Evolutionary conservation across 345 rosid genomes (phyloP).

Genomic region (Salix dunnii): DNA sequence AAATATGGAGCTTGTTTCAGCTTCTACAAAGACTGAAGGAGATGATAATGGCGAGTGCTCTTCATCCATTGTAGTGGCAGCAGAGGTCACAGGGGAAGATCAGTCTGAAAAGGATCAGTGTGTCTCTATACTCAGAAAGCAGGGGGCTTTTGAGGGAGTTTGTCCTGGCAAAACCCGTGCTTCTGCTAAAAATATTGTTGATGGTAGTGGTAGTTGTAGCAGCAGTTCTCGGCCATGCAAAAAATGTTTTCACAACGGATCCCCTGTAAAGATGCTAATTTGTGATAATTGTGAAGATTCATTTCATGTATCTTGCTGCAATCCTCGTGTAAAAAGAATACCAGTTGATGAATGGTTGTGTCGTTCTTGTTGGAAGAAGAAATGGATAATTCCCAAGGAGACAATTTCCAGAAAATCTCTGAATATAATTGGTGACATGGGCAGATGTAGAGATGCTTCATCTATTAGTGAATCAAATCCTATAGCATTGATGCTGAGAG

Average conservation of each 20-base stretch:
- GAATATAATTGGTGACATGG: constrained; percentile 29
- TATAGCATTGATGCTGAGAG: constrained; percentile 52
- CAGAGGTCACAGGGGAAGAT: constrained; percentile 32
- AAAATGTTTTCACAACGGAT: constrained; percentile 51
- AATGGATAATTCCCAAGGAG: constrained; percentile 36
- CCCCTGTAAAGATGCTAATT: constrained; percentile 54
- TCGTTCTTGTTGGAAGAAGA: constrained; percentile 60
- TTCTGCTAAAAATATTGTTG: constrained; percentile 26
- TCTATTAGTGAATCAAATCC: constrained; percentile 33
- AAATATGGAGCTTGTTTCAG: constrained; percentile 44
- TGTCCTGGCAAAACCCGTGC: constrained; percentile 15
- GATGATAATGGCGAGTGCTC: constrained; percentile 58
- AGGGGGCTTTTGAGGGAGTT: constrained; percentile 34
- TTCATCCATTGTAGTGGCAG: constrained; percentile 50
- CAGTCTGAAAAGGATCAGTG: constrained; percentile 41
- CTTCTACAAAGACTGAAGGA: constrained; percentile 41
- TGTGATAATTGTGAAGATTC: constrained; percentile 88
- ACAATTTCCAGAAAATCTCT: constrained; percentile 25
- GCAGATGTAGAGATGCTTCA: constrained; percentile 33
- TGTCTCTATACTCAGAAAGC: constrained; percentile 34
- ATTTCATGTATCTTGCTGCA: constrained; percentile 74
- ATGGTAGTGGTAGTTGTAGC: constrained; percentile 26
- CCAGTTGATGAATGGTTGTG: constrained; percentile 80
- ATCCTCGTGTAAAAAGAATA: constrained; percentile 45
- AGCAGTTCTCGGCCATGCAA: constrained; percentile 52